phyloP scores from a whole-genome alignment of 768 basidiomycete species.

The Trametes meyenii region DNA sequence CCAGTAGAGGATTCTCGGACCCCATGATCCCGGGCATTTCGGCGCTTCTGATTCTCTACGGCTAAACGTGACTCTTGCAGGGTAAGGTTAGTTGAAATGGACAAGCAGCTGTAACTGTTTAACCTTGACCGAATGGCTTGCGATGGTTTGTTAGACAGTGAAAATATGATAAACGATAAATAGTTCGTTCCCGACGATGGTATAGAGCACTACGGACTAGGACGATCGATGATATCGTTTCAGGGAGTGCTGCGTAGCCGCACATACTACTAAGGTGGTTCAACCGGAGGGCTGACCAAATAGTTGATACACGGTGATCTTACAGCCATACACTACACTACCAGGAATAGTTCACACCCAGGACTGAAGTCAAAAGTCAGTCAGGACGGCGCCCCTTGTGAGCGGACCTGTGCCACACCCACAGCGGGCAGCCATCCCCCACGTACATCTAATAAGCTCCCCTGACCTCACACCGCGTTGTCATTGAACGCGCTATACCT shows the following conservation, averaged over 20 bases:
- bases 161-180: constrained; percentile 1
- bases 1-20: no score
- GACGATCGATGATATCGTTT: not conserved
- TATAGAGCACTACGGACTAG: not conserved
- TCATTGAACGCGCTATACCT: not conserved
- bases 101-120: not conserved
- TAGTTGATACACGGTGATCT: constrained; percentile 8
- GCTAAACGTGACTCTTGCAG: no score
- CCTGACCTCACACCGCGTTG: not conserved
- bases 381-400: not conserved
- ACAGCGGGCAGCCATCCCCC: not conserved
- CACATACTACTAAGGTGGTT: not conserved
- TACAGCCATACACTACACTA: constrained; percentile 15
- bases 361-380: not conserved
- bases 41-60: no score
- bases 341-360: not conserved
- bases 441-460: not conserved
- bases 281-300: not conserved
- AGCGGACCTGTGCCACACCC: not conserved
- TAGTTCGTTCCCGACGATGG: not conserved
- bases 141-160: not conserved
- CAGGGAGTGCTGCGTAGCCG: not conserved
- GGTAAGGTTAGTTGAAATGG: not conserved
- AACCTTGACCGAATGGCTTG: not conserved
- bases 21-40: no score